Evolutionary conservation across 1,284 basidiomycete genomes (phyloP).

Genomic region (Lentinus polychrous): DNA sequence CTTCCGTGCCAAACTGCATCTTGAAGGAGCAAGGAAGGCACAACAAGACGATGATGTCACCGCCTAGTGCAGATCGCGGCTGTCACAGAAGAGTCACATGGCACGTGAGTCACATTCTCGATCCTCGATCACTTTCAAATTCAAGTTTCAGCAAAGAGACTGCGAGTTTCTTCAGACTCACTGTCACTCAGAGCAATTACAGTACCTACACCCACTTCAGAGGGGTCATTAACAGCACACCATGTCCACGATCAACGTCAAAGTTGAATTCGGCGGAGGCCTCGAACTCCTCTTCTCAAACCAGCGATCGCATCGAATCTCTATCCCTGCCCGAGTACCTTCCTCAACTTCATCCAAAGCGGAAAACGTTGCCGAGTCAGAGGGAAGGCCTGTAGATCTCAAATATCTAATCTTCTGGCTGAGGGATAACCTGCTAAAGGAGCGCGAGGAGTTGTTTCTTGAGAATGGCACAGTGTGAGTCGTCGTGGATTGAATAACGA

Average conservation of each 20-base stretch:
- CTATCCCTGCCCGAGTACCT: slow-evolving; percentile 45
- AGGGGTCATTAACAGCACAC: no score
- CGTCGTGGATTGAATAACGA: not conserved
- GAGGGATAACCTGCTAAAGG: slow-evolving; percentile 72
- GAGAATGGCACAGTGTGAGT: slow-evolving; percentile 87
- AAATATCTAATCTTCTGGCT: slow-evolving; percentile 78
- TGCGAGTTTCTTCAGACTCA: not conserved
- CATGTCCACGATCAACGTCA: slow-evolving; percentile 25
- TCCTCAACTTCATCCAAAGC: slow-evolving; percentile 5
- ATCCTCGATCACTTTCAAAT: not conserved
- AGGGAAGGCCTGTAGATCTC: slow-evolving; percentile 55
- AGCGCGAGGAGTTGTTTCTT: slow-evolving; percentile 85
- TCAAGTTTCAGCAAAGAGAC: no score
- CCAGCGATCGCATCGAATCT: slow-evolving; percentile 52
- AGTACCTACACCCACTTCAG: no score
- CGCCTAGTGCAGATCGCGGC: not conserved
- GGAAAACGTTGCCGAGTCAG: slow-evolving; percentile 7
- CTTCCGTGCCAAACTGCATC: not conserved
- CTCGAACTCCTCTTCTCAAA: slow-evolving; percentile 79
- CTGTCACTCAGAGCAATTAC: not conserved
- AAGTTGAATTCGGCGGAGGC: slow-evolving; percentile 73
- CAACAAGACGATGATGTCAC: slow-evolving; percentile 1
- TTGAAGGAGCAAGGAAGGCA: no score
- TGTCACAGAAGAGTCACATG: not conserved
- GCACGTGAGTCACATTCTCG: not conserved